Conservation (phyloP, 2,329 filamentous ascomycete species). For the Aspergillus sp. region DNA sequence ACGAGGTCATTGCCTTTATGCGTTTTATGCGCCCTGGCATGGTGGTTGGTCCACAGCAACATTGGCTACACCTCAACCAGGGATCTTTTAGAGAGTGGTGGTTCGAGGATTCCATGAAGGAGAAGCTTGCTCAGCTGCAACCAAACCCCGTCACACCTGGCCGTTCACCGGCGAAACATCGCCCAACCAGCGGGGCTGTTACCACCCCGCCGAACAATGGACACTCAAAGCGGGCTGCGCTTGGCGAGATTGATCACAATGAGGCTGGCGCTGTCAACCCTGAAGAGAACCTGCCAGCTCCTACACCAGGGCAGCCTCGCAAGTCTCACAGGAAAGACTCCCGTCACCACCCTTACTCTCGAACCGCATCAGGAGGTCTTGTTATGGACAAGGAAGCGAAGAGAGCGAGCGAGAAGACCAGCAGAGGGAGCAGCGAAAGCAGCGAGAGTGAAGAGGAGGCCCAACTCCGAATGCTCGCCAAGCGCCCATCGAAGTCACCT, state of each 20-base stretch:
- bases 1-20: constrained; percentile 97
- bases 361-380: constrained; percentile 52
- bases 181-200: constrained; percentile 66
- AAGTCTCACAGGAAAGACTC: constrained; percentile 78
- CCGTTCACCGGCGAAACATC: constrained; percentile 57
- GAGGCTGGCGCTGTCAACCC: constrained; percentile 48
- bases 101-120: constrained; percentile 75
- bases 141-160: constrained; percentile 57
- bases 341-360: constrained; percentile 70
- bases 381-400: constrained; percentile 33
- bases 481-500: constrained; percentile 65
- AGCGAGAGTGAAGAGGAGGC: constrained; percentile 79
- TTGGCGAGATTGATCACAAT: constrained; percentile 93
- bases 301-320: constrained; percentile 91
- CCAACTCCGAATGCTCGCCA: constrained; percentile 71
- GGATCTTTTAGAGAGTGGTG: constrained; percentile 98
- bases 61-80: constrained; percentile 98
- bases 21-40: constrained; percentile 98
- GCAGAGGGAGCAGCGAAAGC: constrained; percentile 59
- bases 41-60: constrained; percentile 97
- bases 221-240: constrained; percentile 72
- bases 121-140: constrained; percentile 71
- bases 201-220: constrained; percentile 83
- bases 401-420: constrained; percentile 44
- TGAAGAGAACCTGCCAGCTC: constrained; percentile 90